These are phyloP conservation scores for Aspergillus saccharolyticus DNA, from an alignment of 495 filamentous ascomycete species.

Conservation along the genomic window DNA sequence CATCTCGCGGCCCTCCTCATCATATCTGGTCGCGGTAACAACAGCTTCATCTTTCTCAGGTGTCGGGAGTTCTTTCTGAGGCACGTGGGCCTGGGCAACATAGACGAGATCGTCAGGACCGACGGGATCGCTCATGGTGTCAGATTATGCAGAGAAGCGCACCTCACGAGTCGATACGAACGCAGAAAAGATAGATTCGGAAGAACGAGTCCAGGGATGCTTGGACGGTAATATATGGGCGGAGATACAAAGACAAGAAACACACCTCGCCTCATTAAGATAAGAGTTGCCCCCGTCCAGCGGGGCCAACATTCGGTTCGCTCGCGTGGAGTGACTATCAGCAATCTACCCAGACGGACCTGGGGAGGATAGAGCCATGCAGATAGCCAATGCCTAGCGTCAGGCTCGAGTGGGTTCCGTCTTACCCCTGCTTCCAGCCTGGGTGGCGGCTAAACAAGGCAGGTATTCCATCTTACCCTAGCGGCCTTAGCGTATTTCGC, in stretches of 20 bases:
- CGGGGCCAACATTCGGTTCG: neutral
- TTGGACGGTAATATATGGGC: neutral
- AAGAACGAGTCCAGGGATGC: neutral
- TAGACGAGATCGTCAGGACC: conserved; percentile 9
- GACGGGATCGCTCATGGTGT: conserved; percentile 11
- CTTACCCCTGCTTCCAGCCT: neutral
- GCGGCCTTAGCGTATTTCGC: neutral
- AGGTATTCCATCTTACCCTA: neutral
- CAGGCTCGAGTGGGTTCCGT: neutral
- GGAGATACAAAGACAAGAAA: neutral
- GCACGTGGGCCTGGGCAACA: conserved; percentile 8
- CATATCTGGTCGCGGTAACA: neutral
- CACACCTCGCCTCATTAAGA: neutral
- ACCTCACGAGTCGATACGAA: neutral
- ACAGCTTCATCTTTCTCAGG: conserved; percentile 6
- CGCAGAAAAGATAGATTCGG: neutral
- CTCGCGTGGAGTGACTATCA: neutral
- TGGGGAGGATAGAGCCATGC: neutral
- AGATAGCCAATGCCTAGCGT: neutral
- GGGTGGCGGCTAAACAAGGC: neutral
- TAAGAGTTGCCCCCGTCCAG: neutral
- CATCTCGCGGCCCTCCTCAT: conserved; percentile 3
- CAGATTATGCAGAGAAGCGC: neutral
- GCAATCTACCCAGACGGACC: neutral
- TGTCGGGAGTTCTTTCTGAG: neutral